Conservation (phyloP, 1,284 basidiomycete genomes). For the Papiliotrema flavescens region DNA sequence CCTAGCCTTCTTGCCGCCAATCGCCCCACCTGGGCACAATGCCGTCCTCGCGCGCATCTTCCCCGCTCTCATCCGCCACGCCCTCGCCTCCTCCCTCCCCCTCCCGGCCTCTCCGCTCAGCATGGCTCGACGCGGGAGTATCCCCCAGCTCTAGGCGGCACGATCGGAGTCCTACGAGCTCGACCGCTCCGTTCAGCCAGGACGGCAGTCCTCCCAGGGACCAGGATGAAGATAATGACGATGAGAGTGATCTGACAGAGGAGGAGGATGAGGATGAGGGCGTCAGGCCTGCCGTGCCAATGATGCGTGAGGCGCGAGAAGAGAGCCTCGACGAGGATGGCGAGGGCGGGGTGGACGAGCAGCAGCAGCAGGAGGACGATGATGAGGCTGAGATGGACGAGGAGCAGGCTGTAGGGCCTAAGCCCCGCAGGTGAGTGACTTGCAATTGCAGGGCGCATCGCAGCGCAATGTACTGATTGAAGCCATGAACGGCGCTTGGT, state of each 20-base stretch:
- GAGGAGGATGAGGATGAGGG: constrained; percentile 16
- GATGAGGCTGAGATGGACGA: constrained; percentile 8
- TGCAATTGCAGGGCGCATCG: no score
- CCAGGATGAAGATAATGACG: neutral
- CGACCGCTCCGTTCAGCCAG: neutral
- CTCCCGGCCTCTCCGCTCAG: neutral
- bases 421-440: no score
- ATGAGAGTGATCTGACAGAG: constrained; percentile 16
- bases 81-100: neutral
- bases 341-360: constrained; percentile 1
- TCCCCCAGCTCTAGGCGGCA: neutral
- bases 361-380: constrained; percentile 2
- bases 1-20: no score
- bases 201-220: neutral
- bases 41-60: constrained; percentile 6
- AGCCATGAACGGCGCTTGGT: no score
- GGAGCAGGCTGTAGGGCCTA: neutral
- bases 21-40: neutral
- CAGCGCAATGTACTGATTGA: no score
- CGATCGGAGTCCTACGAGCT: constrained; percentile 4
- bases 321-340: constrained; percentile 15
- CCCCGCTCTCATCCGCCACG: constrained; percentile 5
- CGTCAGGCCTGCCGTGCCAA: neutral
- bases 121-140: neutral
- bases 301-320: neutral